A percentile compares a stretch with the other conserved stretches of the same genome.
These are phyloP conservation scores for Backusella macrospora DNA, from an alignment of 192 early-diverging fungal genomes.

Conservation along the genomic window DNA sequence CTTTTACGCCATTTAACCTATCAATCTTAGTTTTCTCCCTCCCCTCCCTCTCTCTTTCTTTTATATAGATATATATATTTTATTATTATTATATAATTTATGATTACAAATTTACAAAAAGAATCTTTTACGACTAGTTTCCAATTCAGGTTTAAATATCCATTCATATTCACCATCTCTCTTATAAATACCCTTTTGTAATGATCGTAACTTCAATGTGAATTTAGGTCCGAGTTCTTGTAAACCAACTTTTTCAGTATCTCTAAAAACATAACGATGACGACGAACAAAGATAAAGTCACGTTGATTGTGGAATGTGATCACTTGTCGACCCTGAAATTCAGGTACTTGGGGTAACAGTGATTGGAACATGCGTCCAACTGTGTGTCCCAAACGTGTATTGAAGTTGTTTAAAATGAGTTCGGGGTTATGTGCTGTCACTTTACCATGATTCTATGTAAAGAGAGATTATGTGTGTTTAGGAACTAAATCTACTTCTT, in stretches of 20 bases:
- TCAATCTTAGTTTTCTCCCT: too few species aligned
- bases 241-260: constrained; percentile 78
- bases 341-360: constrained; percentile 97
- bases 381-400: constrained; percentile 93
- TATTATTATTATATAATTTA: not conserved
- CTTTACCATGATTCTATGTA: constrained; percentile 69
- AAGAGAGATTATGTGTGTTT: too few species aligned
- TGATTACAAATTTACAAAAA: constrained; percentile 59
- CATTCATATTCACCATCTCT: constrained; percentile 96
- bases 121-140: constrained; percentile 88
- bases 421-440: constrained; percentile 88
- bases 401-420: constrained; percentile 98
- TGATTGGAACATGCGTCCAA: constrained; percentile 94
- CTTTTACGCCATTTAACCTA: not conserved
- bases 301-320: constrained; percentile 98
- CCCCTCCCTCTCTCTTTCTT: too few species aligned
- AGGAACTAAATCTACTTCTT: not conserved
- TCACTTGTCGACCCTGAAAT: constrained; percentile 92
- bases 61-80: not conserved
- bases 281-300: constrained; percentile 99
- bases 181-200: constrained; percentile 97
- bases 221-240: constrained; percentile 97
- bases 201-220: constrained; percentile 89
- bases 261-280: constrained; percentile 92
- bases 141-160: constrained; percentile 91